Conservation (phyloP, 768 basidiomycete genomes). For the Mycena galopus region DNA sequence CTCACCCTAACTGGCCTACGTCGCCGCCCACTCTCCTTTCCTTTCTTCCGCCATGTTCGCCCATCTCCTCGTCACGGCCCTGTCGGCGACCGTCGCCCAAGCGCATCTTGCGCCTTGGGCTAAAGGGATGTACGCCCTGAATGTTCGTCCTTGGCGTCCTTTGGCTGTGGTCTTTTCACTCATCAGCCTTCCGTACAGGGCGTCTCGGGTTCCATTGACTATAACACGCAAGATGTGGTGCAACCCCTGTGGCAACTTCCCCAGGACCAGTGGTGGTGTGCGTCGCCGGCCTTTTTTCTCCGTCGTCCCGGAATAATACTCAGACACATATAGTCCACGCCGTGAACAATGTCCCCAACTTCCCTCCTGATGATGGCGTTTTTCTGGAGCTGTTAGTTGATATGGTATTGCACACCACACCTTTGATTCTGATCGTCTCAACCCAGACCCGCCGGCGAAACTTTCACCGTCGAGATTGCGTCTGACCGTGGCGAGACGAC, state of each 20-base stretch:
- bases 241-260: slow-evolving; percentile 58
- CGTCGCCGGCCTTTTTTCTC: slow-evolving; percentile 36
- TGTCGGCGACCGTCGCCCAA: slow-evolving; percentile 37
- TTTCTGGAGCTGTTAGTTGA: slow-evolving; percentile 58
- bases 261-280: slow-evolving; percentile 62
- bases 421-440: background rate
- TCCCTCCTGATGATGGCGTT: slow-evolving; percentile 56
- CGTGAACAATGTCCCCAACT: slow-evolving; percentile 52
- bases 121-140: slow-evolving; percentile 61
- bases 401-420: background rate
- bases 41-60: slow-evolving; percentile 25
- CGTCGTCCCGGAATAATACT: background rate
- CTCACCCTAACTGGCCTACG: slow-evolving; percentile 23
- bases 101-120: slow-evolving; percentile 60
- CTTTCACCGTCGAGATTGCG: slow-evolving; percentile 63
- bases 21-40: slow-evolving; percentile 32
- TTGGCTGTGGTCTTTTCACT: background rate
- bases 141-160: slow-evolving; percentile 47
- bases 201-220: slow-evolving; percentile 43
- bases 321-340: slow-evolving; percentile 49
- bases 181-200: slow-evolving; percentile 43
- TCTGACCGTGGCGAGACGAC: slow-evolving; percentile 63
- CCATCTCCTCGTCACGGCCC: slow-evolving; percentile 26
- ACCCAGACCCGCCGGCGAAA: slow-evolving; percentile 58
- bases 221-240: slow-evolving; percentile 56